Evolutionary conservation across 805 yeast species (phyloP), one percentile per base, ranked within the genome.

Genomic region (Myxozyma geophila): DNA sequence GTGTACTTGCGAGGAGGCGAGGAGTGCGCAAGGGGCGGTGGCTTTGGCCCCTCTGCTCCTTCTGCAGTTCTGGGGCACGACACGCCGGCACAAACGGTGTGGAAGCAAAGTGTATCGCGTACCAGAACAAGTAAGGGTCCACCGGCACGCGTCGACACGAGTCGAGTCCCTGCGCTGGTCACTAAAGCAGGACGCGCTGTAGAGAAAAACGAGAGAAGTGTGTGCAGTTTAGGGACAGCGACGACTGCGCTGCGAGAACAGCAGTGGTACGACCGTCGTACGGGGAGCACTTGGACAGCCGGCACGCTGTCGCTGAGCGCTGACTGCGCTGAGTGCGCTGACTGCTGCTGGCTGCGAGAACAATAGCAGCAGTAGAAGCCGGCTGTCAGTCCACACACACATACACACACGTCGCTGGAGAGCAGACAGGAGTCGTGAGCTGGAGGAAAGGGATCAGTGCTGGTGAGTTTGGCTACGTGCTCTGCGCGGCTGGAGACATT

Each of bases 401-500:
- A 28, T 5, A 28, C 28, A 28, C 28, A 28, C 28, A 28, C 28
- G 5, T 28, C 28, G 28, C 28, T 28, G 28, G 2, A 2, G 5
- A 28, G 28, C 19, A 15, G 47, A 43, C 47, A 43, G 17, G 17
- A 19, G 47, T 19, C 21, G 47, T 43, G 47, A 35, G 28, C n/a
- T 19, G 36, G 17, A 50, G 37, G 28, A 50, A 35, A 36, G 28
- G 28, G 54, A 36, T 35, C 10, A 9, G 50, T 12, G 19, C 8
- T 13, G 19, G n/a, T 35, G 54, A 21, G 23, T 23, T 23, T 7
- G 40, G 35, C 7, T 7, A 13, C 13, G 37, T 13, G 37, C 23
- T 13, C n/a, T 35, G 9, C 37, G 37, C 19, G 37, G 52, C 52
- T 23, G 52, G 52, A 28, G 55, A 39, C 55, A 52, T 52, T 52